Base-by-base conservation (phyloP, 2,329 filamentous ascomycete genomes). In the Helotiales sp. region DNA sequence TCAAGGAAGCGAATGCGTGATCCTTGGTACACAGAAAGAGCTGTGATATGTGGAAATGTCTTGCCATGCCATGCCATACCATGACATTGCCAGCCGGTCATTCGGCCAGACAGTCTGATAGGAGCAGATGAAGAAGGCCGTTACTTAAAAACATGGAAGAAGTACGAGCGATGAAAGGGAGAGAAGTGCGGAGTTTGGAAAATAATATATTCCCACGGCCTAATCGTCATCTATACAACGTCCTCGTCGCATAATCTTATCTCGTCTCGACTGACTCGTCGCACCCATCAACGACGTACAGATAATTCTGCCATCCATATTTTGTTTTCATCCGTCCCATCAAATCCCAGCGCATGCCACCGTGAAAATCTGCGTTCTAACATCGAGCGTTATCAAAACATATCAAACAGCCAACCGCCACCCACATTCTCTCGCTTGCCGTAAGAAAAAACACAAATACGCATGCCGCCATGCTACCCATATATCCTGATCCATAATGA, bases 401-500 rank as follows among this genome's bases (percentile, higher is more conserved):
- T 45, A 60, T 45, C 34, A 43, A 26, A 60, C 57, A 60, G 22
- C 57, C 57, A 32, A n/a, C 54, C 20, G 6, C 47, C 47, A 30
- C 22, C 26, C 10, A 22, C 37, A 11, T 8, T 10, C 15, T 20
- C 26, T 45, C 17, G 15, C 15, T 5, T 28, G 15, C 24, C 37
- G 37, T 28, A 57, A 57, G 24, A 37, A 57, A 11, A 55, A 37
- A 37, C 1, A 34, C 1, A 34, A 57, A 57, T 22, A 7, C 34
- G 37, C 24, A 45, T 30, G 57, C 24, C 57, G 40, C 57, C 22
- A 60, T 60, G 57, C 57, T 45, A 45, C 26, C 37, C 54, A 57
- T 37, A 45, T 40, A 47, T 4, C 37, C 20, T 13, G 17, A 49
- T 26, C 20, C 43, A 43, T 40, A 60, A 57, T 26, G 28, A 59